phyloP scores from a whole-genome alignment of 2,329 filamentous ascomycete genomes.

The Myriosclerotinia duriaeana region DNA sequence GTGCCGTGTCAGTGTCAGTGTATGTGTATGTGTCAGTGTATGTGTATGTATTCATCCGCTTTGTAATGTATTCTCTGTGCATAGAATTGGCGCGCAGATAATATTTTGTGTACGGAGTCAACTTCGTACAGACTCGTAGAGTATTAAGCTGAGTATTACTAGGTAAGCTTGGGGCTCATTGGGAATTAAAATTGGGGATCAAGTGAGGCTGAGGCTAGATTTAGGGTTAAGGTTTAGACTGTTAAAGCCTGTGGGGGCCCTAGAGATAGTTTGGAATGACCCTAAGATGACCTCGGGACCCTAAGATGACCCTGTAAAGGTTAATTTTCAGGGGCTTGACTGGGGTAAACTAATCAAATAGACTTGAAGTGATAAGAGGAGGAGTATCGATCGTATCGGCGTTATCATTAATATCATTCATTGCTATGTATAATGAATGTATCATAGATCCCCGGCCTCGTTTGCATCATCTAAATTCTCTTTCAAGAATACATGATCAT shows the following conservation, averaged over 20 bases:
- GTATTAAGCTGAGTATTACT: no score
- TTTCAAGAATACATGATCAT: constrained; percentile 34
- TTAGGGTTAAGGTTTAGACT: not conserved
- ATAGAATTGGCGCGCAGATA: not conserved
- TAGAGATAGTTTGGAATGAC: not conserved
- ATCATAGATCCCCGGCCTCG: constrained; percentile 13
- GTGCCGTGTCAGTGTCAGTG: not conserved
- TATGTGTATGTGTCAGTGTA: no score
- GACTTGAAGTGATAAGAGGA: no score
- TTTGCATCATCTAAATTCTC: constrained; percentile 26
- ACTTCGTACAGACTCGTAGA: no score
- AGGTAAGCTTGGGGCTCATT: not conserved
- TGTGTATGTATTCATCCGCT: not conserved
- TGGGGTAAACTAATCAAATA: no score
- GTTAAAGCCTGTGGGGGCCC: not conserved
- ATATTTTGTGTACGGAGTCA: no score
- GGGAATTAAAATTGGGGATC: constrained; percentile 8
- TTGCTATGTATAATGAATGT: no score
- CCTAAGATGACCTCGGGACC: not conserved
- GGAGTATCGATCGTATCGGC: not conserved
- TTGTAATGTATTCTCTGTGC: not conserved
- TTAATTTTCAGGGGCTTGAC: constrained; percentile 11
- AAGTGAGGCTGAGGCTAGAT: not conserved
- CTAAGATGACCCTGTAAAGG: not conserved
- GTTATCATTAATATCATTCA: no score